phyloP scores from a whole-genome alignment of 495 filamentous ascomycete species.

The Beverwykella pulmonaria region DNA sequence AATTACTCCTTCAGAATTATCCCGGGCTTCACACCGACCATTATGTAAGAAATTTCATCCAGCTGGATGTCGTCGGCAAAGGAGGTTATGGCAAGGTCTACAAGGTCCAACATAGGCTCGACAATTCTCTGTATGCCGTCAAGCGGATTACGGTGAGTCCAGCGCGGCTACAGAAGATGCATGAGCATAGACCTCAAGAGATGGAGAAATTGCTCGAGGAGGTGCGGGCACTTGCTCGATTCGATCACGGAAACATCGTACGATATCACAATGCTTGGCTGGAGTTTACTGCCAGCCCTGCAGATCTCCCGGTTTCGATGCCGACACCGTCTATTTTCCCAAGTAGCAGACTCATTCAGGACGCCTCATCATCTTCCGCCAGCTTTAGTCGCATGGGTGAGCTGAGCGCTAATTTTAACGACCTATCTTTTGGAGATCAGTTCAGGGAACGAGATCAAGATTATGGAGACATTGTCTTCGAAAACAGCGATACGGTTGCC shows the following conservation, averaged over 20 bases:
- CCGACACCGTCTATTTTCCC: background rate
- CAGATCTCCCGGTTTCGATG: constrained; percentile 3
- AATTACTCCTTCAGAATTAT: constrained; percentile 24
- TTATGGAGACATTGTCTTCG: constrained; percentile 31
- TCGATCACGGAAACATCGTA: constrained; percentile 48
- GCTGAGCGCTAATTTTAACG: background rate
- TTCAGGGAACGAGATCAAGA: background rate
- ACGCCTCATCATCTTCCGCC: background rate
- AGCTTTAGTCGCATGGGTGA: background rate
- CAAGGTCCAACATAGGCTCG: constrained; percentile 45
- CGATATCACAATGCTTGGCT: constrained; percentile 48
- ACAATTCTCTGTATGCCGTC: constrained; percentile 49
- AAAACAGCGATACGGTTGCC: constrained; percentile 19
- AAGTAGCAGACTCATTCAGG: constrained; percentile 5
- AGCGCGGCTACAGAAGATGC: constrained; percentile 35
- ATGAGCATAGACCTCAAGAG: constrained; percentile 37
- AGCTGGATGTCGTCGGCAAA: constrained; percentile 45
- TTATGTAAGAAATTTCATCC: constrained; percentile 43
- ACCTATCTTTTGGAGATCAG: constrained; percentile 10
- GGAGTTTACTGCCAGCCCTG: constrained; percentile 28
- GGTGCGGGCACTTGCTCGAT: constrained; percentile 40
- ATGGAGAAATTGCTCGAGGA: constrained; percentile 47
- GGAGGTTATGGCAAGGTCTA: constrained; percentile 53
- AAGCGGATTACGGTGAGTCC: constrained; percentile 48
- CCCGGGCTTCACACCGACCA: constrained; percentile 32